Evolutionary conservation across 1,284 basidiomycete genomes (phyloP).

Genomic region (Anthracocystis walkeri): DNA sequence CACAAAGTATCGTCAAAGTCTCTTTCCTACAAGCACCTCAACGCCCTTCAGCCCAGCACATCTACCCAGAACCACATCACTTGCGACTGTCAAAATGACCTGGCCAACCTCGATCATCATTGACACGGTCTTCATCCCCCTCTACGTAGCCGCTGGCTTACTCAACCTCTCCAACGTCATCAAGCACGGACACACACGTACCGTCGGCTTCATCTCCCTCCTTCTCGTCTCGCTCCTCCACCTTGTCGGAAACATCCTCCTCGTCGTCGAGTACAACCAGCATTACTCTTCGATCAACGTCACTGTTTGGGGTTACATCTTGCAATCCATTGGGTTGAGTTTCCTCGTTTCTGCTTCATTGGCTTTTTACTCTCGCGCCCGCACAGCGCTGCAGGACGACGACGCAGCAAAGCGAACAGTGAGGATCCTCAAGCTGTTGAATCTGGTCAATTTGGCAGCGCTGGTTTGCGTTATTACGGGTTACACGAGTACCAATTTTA

Average conservation of each 20-base stretch:
- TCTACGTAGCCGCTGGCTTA: constrained; percentile 22
- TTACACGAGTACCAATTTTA: constrained; percentile 11
- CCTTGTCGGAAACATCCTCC: constrained; percentile 28
- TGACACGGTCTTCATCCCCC: constrained; percentile 41
- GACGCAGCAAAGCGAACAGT: background rate
- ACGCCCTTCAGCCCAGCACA: background rate
- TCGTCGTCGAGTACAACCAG: constrained; percentile 17
- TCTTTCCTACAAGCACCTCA: too few relatives aligned
- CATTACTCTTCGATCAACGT: constrained; percentile 9
- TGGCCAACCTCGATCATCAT: constrained; percentile 33
- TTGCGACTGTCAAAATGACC: constrained; percentile 19
- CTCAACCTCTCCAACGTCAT: constrained; percentile 28
- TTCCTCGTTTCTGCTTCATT: constrained; percentile 23
- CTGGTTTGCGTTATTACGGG: constrained; percentile 33
- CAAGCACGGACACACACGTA: constrained; percentile 21
- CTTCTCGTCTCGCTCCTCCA: constrained; percentile 31
- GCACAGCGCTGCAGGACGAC: background rate
- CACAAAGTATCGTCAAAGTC: background rate
- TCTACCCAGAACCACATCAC: too few relatives aligned
- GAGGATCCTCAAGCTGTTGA: constrained; percentile 7
- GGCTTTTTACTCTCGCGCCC: constrained; percentile 22
- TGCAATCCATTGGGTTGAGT: constrained; percentile 28
- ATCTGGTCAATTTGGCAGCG: constrained; percentile 32
- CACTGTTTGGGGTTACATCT: constrained; percentile 20
- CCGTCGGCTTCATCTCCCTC: constrained; percentile 32